A percentile compares a stretch with the other conserved stretches of the same genome.
These are phyloP conservation scores for Candida odintsovae DNA, from an alignment of 805 yeast species.

Conservation along the genomic window DNA sequence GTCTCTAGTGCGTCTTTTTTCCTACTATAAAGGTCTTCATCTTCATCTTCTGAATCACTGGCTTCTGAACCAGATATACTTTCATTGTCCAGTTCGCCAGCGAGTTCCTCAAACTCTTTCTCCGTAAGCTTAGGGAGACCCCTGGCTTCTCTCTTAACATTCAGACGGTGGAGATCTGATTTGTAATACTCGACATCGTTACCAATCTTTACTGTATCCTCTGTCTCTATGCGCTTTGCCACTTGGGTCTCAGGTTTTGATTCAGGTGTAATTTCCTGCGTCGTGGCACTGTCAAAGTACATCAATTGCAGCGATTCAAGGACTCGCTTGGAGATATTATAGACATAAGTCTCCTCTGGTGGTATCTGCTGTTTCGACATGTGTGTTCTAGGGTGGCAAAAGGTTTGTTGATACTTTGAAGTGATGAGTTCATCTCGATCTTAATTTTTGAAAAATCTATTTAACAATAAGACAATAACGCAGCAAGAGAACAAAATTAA, in stretches of 20 bases:
- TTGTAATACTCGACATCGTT: conserved; percentile 42
- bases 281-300: conserved; percentile 47
- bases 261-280: conserved; percentile 27
- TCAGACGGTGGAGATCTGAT: conserved; percentile 53
- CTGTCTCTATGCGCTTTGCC: conserved; percentile 7
- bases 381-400: not conserved
- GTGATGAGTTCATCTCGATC: no score
- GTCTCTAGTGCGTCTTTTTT: conserved; percentile 16
- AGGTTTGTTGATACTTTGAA: no score
- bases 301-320: conserved; percentile 43
- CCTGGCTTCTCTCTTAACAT: conserved; percentile 46
- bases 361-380: not conserved
- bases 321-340: conserved; percentile 35
- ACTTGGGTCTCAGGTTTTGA: conserved; percentile 7
- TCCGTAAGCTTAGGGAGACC: conserved; percentile 44
- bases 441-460: no score
- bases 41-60: conserved; percentile 25
- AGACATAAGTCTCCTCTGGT: conserved; percentile 41
- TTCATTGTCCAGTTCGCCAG: conserved; percentile 42
- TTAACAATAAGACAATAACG: no score
- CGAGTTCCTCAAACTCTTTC: conserved; percentile 49
- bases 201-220: conserved; percentile 2
- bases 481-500: no score
- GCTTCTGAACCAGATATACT: conserved; percentile 58
- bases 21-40: conserved; percentile 7